Evolutionary conservation across 2,329 filamentous ascomycete species (phyloP).

Genomic region (Amauroascus verrucosus): DNA sequence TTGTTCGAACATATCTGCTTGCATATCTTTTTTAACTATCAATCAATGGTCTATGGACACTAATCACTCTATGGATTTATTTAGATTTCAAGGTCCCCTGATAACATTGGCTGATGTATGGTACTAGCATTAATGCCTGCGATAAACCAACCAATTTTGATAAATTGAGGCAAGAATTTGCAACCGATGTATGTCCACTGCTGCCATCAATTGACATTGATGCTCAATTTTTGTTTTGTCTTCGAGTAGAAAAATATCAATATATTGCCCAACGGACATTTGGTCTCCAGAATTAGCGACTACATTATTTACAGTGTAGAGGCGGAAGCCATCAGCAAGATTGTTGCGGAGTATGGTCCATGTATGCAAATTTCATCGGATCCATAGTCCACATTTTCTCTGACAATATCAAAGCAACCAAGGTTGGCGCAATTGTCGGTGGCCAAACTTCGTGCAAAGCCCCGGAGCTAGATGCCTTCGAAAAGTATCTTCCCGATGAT

Average conservation of each 20-base stretch:
- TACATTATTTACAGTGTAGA: conserved; percentile 99
- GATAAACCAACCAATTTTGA: conserved; percentile 85
- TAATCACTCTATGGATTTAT: neutral
- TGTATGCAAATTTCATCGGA: conserved; percentile 52
- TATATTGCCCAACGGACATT: conserved; percentile 87
- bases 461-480: conserved; percentile 88
- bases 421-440: conserved; percentile 87
- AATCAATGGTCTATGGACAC: conserved; percentile 1
- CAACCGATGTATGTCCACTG: conserved; percentile 63
- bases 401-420: conserved; percentile 57
- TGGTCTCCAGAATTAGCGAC: conserved; percentile 92
- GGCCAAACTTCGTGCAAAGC: conserved; percentile 98
- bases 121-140: conserved; percentile 77
- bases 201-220: conserved; percentile 22
- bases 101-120: neutral
- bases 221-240: conserved; percentile 25
- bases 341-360: conserved; percentile 81
- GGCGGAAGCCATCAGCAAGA: conserved; percentile 75
- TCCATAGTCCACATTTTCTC: conserved; percentile 10
- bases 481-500: conserved; percentile 73
- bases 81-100: neutral
- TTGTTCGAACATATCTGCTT: conserved; percentile 17
- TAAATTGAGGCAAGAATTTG: conserved; percentile 68
- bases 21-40: too few relatives aligned
- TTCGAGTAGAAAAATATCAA: conserved; percentile 64